phyloP scores from a whole-genome alignment of 192 early-diverging fungal species.

The Chytriomyces sp. region DNA sequence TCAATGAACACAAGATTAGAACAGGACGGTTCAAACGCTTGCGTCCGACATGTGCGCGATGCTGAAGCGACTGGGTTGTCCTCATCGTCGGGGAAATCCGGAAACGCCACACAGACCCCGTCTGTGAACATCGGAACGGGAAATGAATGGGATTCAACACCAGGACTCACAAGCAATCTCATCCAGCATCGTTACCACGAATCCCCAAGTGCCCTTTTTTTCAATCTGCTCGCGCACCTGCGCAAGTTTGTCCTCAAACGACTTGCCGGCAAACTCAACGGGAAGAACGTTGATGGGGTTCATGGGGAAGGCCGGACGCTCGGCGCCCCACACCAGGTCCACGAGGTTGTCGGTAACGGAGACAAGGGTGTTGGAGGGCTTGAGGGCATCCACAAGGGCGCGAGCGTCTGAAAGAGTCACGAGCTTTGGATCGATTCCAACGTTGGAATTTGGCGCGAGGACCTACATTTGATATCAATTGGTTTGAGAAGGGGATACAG shows the following conservation, averaged over 20 bases:
- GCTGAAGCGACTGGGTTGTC: too few species aligned
- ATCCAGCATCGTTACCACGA: conserved; percentile 87
- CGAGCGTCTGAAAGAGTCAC: conserved; percentile 70
- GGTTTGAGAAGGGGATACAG: background rate
- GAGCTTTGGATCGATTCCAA: conserved; percentile 91
- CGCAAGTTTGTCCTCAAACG: conserved; percentile 66
- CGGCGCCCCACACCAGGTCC: conserved; percentile 78
- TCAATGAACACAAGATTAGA: too few species aligned
- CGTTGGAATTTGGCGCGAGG: conserved; percentile 71
- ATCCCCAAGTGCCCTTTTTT: conserved; percentile 68
- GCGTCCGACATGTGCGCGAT: too few species aligned
- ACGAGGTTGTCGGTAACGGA: conserved; percentile 80
- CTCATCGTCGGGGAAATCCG: too few species aligned
- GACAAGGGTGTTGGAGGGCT: conserved; percentile 67
- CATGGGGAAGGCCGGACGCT: conserved; percentile 72
- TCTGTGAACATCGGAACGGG: too few species aligned
- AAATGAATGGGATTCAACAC: background rate
- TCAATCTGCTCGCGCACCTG: conserved; percentile 68
- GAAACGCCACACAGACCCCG: too few species aligned
- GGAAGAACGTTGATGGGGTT: conserved; percentile 68
- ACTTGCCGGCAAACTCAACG: conserved; percentile 63
- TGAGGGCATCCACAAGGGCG: conserved; percentile 58
- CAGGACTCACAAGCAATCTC: conserved; percentile 78
- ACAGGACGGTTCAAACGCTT: too few species aligned
- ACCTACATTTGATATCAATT: conserved; percentile 25